phyloP scores from a whole-genome alignment of 352 stramenopile species.

The Phytophthora colocasiae region DNA sequence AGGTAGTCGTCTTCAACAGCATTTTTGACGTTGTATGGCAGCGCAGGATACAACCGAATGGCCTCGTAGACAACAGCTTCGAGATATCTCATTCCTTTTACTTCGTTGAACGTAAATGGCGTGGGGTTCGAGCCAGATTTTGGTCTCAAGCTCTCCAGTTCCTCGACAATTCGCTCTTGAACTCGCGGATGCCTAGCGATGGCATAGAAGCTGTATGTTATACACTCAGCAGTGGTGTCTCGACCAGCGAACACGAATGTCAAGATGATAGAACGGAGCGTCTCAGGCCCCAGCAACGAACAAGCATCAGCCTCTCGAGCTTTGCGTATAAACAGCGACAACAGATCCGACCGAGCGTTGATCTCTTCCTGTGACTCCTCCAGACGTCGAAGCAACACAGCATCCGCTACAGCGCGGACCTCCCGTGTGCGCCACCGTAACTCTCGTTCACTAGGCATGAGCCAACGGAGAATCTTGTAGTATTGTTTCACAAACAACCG shows the following conservation, averaged over 20 bases:
- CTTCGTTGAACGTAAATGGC: conserved; percentile 55
- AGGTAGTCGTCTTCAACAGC: conserved; percentile 68
- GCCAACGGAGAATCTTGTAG: conserved; percentile 64
- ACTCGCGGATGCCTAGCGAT: conserved; percentile 63
- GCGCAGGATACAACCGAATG: conserved; percentile 76
- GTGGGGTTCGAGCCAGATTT: not conserved
- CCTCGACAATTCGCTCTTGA: conserved; percentile 66
- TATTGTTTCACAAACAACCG: conserved; percentile 71
- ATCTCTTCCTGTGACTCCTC: conserved; percentile 41
- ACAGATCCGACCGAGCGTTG: conserved; percentile 45
- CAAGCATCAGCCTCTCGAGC: conserved; percentile 41
- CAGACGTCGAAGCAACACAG: conserved; percentile 51
- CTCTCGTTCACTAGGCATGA: conserved; percentile 66
- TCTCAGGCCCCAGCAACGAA: conserved; percentile 31
- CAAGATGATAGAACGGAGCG: conserved; percentile 71
- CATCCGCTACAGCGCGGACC: conserved; percentile 54
- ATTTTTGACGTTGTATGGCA: conserved; percentile 80
- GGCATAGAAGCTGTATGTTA: conserved; percentile 84
- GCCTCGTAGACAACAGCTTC: conserved; percentile 76
- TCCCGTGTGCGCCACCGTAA: conserved; percentile 34
- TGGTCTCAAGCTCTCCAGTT: conserved; percentile 35
- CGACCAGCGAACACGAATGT: conserved; percentile 89
- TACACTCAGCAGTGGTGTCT: conserved; percentile 77
- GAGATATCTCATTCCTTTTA: conserved; percentile 74
- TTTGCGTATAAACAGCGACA: conserved; percentile 69